Evolutionary conservation across 495 filamentous ascomycete species (phyloP), one percentile per base, ranked within the genome.

Genomic region (Penicillium roqueforti): DNA sequence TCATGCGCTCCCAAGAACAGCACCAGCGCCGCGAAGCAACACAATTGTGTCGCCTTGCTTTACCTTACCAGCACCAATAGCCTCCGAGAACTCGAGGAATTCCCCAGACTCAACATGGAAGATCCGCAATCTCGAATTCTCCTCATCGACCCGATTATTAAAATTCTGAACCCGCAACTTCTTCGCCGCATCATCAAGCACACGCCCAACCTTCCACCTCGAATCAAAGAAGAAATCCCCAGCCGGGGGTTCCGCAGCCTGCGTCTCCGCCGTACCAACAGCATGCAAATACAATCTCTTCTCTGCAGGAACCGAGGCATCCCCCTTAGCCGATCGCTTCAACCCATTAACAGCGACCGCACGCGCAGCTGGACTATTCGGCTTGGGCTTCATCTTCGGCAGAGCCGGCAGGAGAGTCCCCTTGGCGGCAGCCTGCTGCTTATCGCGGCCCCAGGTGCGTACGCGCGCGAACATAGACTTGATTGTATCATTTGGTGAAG

Each of bases 51-150:
- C 88, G 3, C 93, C 95, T 59, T 77, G 85, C 51, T 80, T 81
- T 9, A 78, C 79, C 63, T 83, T 79, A 7, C 87, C 92, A 19
- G 86, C 69, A 2, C 72, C 71, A 54, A 78, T 63, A 70, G 91
- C 87, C 70, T 96, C 91, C 20, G 81, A 82, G 69, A 97, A 98
- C 43, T 87, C 87, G 57, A 98, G 64, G 53, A 97, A 73, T 51
- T 89, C 72, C 1, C 95, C 95, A 0, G 84, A 86, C 65, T 97
- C 93, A 0, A 97, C 87, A 69, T 97, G 92, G 53, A 93, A 98
- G 1, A 98, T 81, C 34, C 92, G 68, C 57, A 98, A 61, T 63
- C 83, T 82, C 28, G 88, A 86, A 69, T 87, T 84, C 74, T 95
- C 90, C 14, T 86, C 79, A 25, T 78, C 82, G 18, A 77, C 85